Evolutionary conservation across 768 basidiomycete species (phyloP).

Genomic region (Hypholoma sublateritium): DNA sequence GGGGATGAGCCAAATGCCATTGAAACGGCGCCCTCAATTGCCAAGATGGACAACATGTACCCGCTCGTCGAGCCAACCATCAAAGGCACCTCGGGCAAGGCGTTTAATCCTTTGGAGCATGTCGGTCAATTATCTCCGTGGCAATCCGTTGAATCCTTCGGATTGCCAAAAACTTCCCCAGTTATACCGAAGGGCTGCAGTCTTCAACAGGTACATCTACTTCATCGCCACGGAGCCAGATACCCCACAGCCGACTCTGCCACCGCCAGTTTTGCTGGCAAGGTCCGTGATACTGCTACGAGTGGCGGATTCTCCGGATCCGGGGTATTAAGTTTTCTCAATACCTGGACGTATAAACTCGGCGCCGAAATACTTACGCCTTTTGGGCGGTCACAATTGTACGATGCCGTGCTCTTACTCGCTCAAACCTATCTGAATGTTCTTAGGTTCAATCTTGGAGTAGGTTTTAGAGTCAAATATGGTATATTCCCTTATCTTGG

Average conservation of each 20-base stretch:
- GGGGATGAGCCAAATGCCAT: conserved; percentile 42
- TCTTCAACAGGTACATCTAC: conserved; percentile 51
- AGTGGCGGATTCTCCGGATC: conserved; percentile 44
- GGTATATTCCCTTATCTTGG: conserved; percentile 31
- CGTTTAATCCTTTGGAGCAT: conserved; percentile 45
- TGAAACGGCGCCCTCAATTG: conserved; percentile 39
- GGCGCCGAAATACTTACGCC: conserved; percentile 77
- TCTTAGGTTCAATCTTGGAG: conserved; percentile 45
- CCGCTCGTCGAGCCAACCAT: conserved; percentile 42
- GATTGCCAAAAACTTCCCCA: conserved; percentile 47
- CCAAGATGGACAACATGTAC: conserved; percentile 35
- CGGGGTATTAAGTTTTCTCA: conserved; percentile 63
- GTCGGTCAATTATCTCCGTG: conserved; percentile 52
- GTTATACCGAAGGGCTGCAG: conserved; percentile 45
- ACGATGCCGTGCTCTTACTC: conserved; percentile 20
- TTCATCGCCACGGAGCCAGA: conserved; percentile 72
- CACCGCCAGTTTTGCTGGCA: conserved; percentile 43
- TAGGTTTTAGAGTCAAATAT: conserved; percentile 63
- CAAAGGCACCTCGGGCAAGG: conserved; percentile 25
- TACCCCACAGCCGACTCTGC: conserved; percentile 49
- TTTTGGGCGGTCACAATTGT: conserved; percentile 74
- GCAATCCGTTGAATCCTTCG: conserved; percentile 51
- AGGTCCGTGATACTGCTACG: conserved; percentile 45
- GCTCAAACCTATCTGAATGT: neutral
- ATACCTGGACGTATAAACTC: conserved; percentile 75